Base-by-base conservation (phyloP, 495 filamentous ascomycete species). In the Podospora bellae-mahoneyi region DNA sequence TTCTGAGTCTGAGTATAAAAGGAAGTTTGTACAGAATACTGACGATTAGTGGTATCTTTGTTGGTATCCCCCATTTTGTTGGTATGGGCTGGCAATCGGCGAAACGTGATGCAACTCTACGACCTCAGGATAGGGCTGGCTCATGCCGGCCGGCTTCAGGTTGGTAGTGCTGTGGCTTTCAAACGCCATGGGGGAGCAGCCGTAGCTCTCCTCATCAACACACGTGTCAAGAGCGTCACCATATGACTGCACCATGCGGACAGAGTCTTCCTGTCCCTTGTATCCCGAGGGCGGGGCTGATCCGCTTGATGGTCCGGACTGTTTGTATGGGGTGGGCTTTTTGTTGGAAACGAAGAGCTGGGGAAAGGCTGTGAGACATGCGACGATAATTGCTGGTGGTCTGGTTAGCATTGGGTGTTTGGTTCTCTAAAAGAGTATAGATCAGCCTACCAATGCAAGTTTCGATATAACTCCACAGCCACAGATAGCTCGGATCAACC, bases 261-360 rank as follows among this genome's bases (percentile, higher is more conserved):
- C 39, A 13, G 39, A 10, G 39, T 48, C 55, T 58, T 26, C 55
- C 3, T 3, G n/a, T 18, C n/a, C 55, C 55, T 58, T 58, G 18
- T 19, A 58, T 58, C 55, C 55, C n/a, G n/a, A 18, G n/a, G 9
- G 55, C 18, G 55, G 55, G 5, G 7, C 15, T 48, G 39, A 48
- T 48, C 39, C 6, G n/a, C 23, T 58, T 19, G 55, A 58, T 19
- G 55, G 55, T 6, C 55, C 55, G n/a, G 23, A 58, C 3, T 58
- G 15, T 26, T 20, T 19, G 3, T 58, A 58, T 3, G 18, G 9
- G 0, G 23, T 10, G 1, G 55, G 55, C 4, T 32, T 63, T 6
- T 44, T 63, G 16, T 27, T 39, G 15, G 61, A 63, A 4, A 63
- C 32, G n/a, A 63, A 63, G 5, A 63, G 61, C n/a, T 63, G 61